phyloP scores from a whole-genome alignment of 1,139 yeast genomes.

The Groenewaldozyma sp. region DNA sequence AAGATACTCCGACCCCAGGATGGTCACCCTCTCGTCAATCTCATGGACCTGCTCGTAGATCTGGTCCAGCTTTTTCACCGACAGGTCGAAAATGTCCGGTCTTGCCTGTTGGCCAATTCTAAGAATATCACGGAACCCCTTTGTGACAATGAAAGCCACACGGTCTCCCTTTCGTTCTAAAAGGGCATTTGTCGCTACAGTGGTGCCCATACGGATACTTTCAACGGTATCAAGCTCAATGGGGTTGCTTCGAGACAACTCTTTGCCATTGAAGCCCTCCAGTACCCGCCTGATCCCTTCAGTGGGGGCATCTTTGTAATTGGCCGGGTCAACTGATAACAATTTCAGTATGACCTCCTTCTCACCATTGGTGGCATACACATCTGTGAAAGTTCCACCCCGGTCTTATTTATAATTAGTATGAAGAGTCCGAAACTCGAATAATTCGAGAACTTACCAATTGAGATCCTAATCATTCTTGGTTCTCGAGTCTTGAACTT shows the following conservation, averaged over 20 bases:
- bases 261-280: conserved; percentile 44
- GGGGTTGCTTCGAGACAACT: conserved; percentile 36
- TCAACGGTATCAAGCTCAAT: conserved; percentile 42
- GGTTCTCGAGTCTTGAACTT: conserved; percentile 1
- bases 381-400: conserved; percentile 85
- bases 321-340: conserved; percentile 77
- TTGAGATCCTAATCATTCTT: conserved; percentile 17
- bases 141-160: conserved; percentile 56
- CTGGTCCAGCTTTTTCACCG: conserved; percentile 49
- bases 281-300: conserved; percentile 80
- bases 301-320: conserved; percentile 81
- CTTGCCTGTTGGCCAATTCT: conserved; percentile 66
- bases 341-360: conserved; percentile 52
- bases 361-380: conserved; percentile 38
- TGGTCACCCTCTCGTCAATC: conserved; percentile 62
- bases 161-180: conserved; percentile 59
- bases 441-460: conserved; percentile 15
- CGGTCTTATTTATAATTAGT: conserved; percentile 23
- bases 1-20: conserved; percentile 17
- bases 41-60: conserved; percentile 57
- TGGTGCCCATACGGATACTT: conserved; percentile 68
- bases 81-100: conserved; percentile 57
- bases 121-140: conserved; percentile 56
- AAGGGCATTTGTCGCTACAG: conserved; percentile 72
- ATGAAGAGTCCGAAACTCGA: background rate